Evolutionary conservation across 2,329 filamentous ascomycete species (phyloP).

Genomic region (Colletotrichum nymphaeae): DNA sequence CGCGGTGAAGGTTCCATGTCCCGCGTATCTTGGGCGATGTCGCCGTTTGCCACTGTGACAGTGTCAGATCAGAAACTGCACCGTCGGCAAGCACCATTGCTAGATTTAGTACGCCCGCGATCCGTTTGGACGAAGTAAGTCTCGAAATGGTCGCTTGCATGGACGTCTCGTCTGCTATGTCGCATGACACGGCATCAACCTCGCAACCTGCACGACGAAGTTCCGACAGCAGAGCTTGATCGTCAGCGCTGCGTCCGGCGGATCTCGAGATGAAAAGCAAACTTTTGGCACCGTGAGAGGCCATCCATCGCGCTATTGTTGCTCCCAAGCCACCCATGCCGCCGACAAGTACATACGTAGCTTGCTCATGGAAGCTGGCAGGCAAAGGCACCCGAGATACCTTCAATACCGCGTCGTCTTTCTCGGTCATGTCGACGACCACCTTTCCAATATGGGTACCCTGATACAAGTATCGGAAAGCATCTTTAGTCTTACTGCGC

Average conservation of each 20-base stretch:
- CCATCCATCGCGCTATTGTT: constrained; percentile 44
- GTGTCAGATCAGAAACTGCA: constrained; percentile 46
- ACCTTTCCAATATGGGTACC: background rate
- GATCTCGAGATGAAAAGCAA: constrained; percentile 42
- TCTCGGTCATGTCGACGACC: background rate
- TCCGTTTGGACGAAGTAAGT: background rate
- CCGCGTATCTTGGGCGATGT: constrained; percentile 53
- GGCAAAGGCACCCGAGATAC: too few species aligned
- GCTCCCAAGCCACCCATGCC: constrained; percentile 46
- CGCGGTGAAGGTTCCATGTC: constrained; percentile 54
- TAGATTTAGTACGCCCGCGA: constrained; percentile 12
- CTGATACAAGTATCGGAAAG: background rate
- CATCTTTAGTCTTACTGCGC: background rate
- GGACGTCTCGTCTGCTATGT: background rate
- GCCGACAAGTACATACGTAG: constrained; percentile 40
- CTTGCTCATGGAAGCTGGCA: background rate
- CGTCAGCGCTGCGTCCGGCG: constrained; percentile 10
- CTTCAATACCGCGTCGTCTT: background rate
- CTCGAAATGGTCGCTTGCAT: background rate
- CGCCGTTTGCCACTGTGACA: constrained; percentile 47
- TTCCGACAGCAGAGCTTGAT: background rate
- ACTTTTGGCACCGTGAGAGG: constrained; percentile 42
- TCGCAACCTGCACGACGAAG: background rate
- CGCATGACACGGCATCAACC: background rate
- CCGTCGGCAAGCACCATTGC: constrained; percentile 29